Base-by-base conservation (phyloP, 768 basidiomycete species). In the Suillus alpinus region DNA sequence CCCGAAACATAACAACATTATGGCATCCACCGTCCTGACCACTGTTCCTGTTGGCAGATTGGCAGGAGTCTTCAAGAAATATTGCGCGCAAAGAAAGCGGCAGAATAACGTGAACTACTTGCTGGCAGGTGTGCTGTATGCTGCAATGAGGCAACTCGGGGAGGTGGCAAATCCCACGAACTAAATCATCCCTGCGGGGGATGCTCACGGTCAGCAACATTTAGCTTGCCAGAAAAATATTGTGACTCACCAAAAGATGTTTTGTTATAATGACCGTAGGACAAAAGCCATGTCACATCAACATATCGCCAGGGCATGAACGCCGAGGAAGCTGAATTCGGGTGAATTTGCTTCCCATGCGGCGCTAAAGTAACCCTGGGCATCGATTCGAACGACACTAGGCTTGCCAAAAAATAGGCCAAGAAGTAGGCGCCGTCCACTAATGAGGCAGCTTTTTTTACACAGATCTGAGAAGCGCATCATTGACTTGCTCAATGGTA, bases 51-150 rank as follows among this genome's bases (percentile, higher is more conserved):
- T 23, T 37, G 52, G 26, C 16, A 18, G 23, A 39, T 26, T 18
- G 10, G 10, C 16, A 10, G 23, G 14, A 39, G 26, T 23, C 39
- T 55, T 39, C 39, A 55, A 26, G 14, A 37, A 36, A 20, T 13
- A 1, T 37, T 20, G 8, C 7, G 23, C 23, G 52, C 7, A 14
- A 36, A 53, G 36, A 55, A 39, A 26, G 37, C 37, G 53, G 37
- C 26, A 37, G 26, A n/a, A 55, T 55, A 55, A 40, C 37, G 20
- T 6, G 37, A 55, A 26, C 36, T 36, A 26, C 52, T 55, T 39
- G 53, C 53, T 55, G 53, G 53, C 53, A 55, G 16, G 53, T 55
- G 52, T 26, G 53, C 39, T 55, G 53, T 55, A 39, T 23, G 23
- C 52, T 53, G 20, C 52, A 36, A 36, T 53, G 23, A 7, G 34